These are phyloP conservation scores for Dendrobium chrysotoxum DNA, from an alignment of 106 monocot genomes.

Conservation along the genomic window DNA sequence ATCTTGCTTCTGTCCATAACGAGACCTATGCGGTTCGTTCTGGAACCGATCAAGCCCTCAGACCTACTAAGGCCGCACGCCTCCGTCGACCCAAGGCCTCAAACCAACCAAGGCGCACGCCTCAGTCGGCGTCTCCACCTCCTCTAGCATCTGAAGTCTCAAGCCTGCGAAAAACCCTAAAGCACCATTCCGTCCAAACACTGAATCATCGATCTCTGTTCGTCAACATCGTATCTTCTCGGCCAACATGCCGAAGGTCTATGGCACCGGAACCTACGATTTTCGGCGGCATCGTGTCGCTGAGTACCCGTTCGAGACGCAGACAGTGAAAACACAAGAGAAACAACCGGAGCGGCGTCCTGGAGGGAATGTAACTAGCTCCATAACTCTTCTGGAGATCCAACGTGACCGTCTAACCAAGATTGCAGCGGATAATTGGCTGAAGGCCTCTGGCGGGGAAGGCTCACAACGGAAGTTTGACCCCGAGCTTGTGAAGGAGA, in stretches of 20 bases:
- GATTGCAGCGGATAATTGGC: conserved; percentile 67
- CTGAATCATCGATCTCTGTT: neutral
- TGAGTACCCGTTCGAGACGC: conserved; percentile 52
- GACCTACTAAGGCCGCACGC: too few species aligned
- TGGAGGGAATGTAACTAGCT: conserved; percentile 19
- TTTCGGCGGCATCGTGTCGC: conserved; percentile 92
- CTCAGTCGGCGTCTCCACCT: too few species aligned
- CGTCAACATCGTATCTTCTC: neutral
- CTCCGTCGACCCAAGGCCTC: too few species aligned
- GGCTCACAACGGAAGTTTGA: conserved; percentile 26
- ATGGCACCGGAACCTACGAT: conserved; percentile 80
- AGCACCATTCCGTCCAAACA: neutral
- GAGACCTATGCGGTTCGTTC: too few species aligned
- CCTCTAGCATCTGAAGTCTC: too few species aligned
- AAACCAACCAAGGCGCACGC: too few species aligned
- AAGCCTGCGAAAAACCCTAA: too few species aligned
- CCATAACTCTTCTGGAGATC: conserved; percentile 87
- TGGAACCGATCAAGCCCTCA: too few species aligned
- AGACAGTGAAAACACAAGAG: neutral
- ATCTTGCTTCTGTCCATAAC: too few species aligned
- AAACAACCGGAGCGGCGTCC: conserved; percentile 33
- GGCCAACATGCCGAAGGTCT: conserved; percentile 75
- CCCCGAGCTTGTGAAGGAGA: conserved; percentile 68
- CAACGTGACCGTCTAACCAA: conserved; percentile 80
- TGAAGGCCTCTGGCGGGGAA: conserved; percentile 10